Percentiles rank a stretch among this genome's conserved stretches.
These are phyloP conservation scores for Quercus wislizeni DNA, from an alignment of 306 rosid species.

Conservation along the genomic window DNA sequence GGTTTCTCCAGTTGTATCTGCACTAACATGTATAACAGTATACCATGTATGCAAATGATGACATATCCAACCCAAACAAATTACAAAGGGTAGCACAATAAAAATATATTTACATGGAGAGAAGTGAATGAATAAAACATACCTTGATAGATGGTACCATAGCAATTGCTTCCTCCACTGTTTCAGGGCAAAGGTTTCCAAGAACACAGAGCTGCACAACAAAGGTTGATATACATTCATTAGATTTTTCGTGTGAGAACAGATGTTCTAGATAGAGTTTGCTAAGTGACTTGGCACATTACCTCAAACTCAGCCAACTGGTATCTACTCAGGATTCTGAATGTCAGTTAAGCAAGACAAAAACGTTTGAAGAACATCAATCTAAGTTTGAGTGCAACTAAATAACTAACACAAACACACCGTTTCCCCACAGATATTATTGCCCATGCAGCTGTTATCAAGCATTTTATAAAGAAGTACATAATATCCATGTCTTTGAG, in stretches of 20 bases:
- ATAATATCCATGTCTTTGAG: background rate
- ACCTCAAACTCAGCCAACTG: constrained; percentile 96
- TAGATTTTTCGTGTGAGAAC: background rate
- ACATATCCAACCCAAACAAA: background rate
- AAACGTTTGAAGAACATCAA: background rate
- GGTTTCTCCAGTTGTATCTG: background rate
- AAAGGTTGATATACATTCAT: constrained; percentile 3
- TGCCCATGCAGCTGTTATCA: background rate
- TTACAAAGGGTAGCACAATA: background rate
- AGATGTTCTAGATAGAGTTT: background rate
- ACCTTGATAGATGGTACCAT: constrained; percentile 98
- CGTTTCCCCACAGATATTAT: background rate
- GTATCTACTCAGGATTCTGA: constrained; percentile 84
- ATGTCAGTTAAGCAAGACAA: constrained; percentile 38
- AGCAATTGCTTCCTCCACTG: constrained; percentile 99
- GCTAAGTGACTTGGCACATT: constrained; percentile 10
- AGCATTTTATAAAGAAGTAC: background rate
- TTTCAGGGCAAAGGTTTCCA: constrained; percentile 98
- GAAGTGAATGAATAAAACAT: constrained; percentile 7
- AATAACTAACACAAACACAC: constrained; percentile 8
- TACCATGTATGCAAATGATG: background rate
- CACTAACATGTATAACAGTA: background rate
- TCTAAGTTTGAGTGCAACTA: background rate
- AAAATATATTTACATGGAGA: background rate
- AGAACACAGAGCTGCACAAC: constrained; percentile 86